These are phyloP conservation scores for Garcileccinum viscosum DNA, from an alignment of 1,284 basidiomycete genomes.

Conservation along the genomic window DNA sequence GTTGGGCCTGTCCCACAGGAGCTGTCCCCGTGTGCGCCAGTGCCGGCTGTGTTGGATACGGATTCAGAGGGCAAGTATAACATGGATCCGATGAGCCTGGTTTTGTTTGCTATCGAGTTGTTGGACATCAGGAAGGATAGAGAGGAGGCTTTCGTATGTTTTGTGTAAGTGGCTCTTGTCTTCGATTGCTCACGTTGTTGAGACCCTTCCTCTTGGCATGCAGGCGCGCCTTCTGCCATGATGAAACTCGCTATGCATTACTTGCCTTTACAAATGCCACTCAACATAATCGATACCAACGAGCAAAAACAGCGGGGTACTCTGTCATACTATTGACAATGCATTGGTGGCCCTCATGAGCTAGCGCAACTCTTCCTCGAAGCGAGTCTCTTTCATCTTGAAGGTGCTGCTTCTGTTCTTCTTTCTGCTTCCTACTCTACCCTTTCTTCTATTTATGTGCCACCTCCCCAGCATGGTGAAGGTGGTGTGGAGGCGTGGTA, in stretches of 20 bases:
- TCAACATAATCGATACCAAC: slow-evolving; percentile 40
- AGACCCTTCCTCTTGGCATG: neutral
- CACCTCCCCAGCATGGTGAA: slow-evolving; percentile 53
- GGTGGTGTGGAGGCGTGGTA: slow-evolving; percentile 71
- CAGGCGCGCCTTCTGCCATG: slow-evolving; percentile 78
- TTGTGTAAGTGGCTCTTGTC: slow-evolving; percentile 58
- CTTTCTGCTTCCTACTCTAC: slow-evolving; percentile 74
- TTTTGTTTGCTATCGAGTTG: slow-evolving; percentile 69
- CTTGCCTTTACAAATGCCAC: slow-evolving; percentile 57
- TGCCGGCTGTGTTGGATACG: slow-evolving; percentile 58
- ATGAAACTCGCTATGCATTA: slow-evolving; percentile 77
- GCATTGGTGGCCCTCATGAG: slow-evolving; percentile 64
- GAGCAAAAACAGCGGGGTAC: slow-evolving; percentile 56
- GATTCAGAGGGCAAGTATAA: slow-evolving; percentile 68
- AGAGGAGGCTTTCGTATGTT: slow-evolving; percentile 79
- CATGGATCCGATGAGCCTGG: slow-evolving; percentile 82
- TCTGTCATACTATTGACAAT: slow-evolving; percentile 63
- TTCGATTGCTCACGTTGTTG: neutral
- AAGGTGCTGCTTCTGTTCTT: slow-evolving; percentile 71
- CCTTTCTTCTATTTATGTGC: slow-evolving; percentile 73
- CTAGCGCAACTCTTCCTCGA: slow-evolving; percentile 77
- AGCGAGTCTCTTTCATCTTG: slow-evolving; percentile 75
- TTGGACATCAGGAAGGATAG: slow-evolving; percentile 74
- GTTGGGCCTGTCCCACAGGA: slow-evolving; percentile 72
- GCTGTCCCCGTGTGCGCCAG: slow-evolving; percentile 56